Evolutionary conservation across 441 rosid genomes (phyloP), one percentile per base, ranked within the genome.

Genomic region (Syzygium syzygioides): DNA sequence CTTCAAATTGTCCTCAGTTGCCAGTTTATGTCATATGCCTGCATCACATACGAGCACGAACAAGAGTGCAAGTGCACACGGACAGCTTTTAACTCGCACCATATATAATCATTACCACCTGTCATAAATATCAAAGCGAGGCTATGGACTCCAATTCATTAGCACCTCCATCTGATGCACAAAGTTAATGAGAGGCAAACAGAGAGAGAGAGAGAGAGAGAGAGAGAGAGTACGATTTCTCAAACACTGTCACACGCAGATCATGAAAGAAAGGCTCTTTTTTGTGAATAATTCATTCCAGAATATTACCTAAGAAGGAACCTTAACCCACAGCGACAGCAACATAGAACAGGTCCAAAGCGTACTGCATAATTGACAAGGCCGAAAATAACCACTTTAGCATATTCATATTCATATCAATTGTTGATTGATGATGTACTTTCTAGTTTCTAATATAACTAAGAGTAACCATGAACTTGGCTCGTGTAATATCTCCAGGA

Each of bases 311-410:
- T 11, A 91, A 64, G 86, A 89, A 89, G 41, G 91, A 90, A 3
- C 88, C 89, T 5, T 62, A 68, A 37, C 90, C 91, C 71, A 88
- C 90, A 10, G 85, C 90, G 48, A 89, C 56, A 3, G 92, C 92
- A 19, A 91, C 86, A 30, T 89, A 91, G 34, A 88, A 17, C n/a
- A 91, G 85, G 79, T 41, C 79, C 87, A 89, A 32, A 26, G 88
- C 87, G 32, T 41, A 87, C 87, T 87, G 87, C 87, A 87, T 59
- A 53, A n/a, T 83, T 10, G 15, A 23, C 23, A 79, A 28, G 32
- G 30, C 28, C 9, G 8, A 60, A 60, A 28, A 19, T 41, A 89
- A 85, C 23, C 57, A 64, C 37, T n/a, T n/a, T 15, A 64, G 20
- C 71, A 64, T 30, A 30, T 64, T 64, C 71, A 64, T 30, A 64